Conservation (phyloP, 2,329 filamentous ascomycete genomes). For the Aureobasidium zeae region DNA sequence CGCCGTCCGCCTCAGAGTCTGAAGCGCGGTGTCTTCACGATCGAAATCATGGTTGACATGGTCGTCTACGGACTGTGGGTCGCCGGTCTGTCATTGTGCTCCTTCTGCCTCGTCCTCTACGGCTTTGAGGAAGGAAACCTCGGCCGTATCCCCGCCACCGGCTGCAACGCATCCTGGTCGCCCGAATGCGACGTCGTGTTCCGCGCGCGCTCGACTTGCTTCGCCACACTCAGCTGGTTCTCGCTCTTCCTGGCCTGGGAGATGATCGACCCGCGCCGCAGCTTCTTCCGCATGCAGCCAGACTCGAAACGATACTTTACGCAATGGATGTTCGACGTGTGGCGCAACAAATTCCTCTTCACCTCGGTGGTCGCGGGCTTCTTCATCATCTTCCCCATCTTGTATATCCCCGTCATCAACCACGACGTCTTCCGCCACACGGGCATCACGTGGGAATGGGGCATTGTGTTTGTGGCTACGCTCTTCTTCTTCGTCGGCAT, state of each 20-base stretch:
- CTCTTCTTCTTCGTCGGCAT: conserved; percentile 55
- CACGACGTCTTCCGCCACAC: conserved; percentile 56
- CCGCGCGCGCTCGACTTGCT: conserved; percentile 63
- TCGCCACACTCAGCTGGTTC: conserved; percentile 67
- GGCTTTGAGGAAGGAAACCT: conserved; percentile 49
- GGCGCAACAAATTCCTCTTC: conserved; percentile 59
- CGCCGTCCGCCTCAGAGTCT: conserved; percentile 66
- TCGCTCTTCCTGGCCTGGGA: conserved; percentile 72
- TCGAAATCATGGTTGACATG: conserved; percentile 70
- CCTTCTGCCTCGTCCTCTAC: conserved; percentile 57
- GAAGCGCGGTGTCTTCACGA: conserved; percentile 61
- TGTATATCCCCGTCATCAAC: conserved; percentile 61
- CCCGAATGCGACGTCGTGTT: conserved; percentile 54
- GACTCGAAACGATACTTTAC: conserved; percentile 51
- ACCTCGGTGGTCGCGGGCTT: conserved; percentile 37
- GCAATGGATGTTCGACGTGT: conserved; percentile 59
- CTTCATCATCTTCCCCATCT: conserved; percentile 37
- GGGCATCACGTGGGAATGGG: conserved; percentile 62
- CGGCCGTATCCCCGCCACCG: conserved; percentile 38
- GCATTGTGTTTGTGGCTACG: conserved; percentile 52
- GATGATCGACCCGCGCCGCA: conserved; percentile 62
- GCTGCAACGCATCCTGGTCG: conserved; percentile 53
- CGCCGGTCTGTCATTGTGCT: conserved; percentile 54
- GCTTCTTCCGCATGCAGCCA: conserved; percentile 67
- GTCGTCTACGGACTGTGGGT: conserved; percentile 70